phyloP scores from a whole-genome alignment of 345 rosid species.

The Eucalyptus paniculata region DNA sequence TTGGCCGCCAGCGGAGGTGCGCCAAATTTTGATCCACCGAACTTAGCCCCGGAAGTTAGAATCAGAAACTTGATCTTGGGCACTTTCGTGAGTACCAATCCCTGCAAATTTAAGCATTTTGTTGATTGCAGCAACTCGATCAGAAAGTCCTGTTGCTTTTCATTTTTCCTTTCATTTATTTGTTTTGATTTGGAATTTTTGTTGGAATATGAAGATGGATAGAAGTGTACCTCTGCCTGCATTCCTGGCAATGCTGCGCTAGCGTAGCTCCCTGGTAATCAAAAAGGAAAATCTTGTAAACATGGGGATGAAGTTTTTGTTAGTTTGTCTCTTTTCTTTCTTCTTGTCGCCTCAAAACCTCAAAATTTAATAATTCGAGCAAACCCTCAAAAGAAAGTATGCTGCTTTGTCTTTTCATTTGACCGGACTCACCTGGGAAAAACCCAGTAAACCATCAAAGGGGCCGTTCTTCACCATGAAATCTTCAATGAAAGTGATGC shows the following conservation, averaged over 20 bases:
- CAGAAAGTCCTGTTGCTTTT: neutral
- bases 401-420: neutral
- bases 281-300: neutral
- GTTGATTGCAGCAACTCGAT: neutral
- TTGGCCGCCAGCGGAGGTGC: constrained; percentile 30
- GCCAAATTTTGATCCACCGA: constrained; percentile 22
- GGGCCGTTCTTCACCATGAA: constrained; percentile 32
- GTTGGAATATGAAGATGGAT: neutral
- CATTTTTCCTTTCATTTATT: neutral
- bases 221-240: constrained; percentile 18
- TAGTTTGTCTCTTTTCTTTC: neutral
- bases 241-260: constrained; percentile 36
- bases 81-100: constrained; percentile 18
- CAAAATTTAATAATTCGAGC: neutral
- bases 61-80: constrained; percentile 39
- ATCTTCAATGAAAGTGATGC: constrained; percentile 25
- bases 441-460: constrained; percentile 39
- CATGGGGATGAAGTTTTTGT: neutral
- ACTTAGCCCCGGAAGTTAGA: constrained; percentile 29
- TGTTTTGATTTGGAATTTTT: too few relatives aligned
- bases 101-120: neutral
- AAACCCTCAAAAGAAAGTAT: neutral
- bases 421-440: constrained; percentile 26
- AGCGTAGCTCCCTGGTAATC: constrained; percentile 21
- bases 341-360: neutral